These are phyloP conservation scores for Tylopilus sp. DNA, from an alignment of 1,284 basidiomycete genomes.

Conservation along the genomic window DNA sequence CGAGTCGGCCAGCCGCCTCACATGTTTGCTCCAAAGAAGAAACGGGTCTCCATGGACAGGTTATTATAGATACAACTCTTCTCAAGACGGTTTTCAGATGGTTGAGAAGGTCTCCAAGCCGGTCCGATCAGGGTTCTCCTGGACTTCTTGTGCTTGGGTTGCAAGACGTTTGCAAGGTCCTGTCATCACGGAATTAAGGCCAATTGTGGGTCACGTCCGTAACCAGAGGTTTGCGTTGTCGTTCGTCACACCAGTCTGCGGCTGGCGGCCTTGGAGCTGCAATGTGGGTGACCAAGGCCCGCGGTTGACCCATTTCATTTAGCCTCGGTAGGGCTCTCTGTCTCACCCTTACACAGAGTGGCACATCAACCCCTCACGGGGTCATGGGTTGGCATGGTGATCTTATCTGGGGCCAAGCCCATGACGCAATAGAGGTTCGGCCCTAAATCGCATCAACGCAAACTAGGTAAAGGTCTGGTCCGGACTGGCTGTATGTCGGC, in stretches of 20 bases:
- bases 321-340: no score
- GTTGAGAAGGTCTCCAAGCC: not conserved
- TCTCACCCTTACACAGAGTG: not conserved
- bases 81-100: not conserved
- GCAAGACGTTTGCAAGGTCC: no score
- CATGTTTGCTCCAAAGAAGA: not conserved
- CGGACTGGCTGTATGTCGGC: not conserved
- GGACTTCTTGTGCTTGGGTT: not conserved
- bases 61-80: not conserved
- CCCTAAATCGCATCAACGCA: not conserved
- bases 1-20: not conserved
- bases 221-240: no score
- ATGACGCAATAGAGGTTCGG: not conserved
- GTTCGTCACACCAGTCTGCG: not conserved
- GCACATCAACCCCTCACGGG: not conserved
- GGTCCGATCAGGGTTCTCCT: not conserved
- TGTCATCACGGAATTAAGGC: no score
- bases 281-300: not conserved
- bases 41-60: not conserved
- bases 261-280: not conserved
- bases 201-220: no score
- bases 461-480: no score
- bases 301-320: not conserved
- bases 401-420: not conserved
- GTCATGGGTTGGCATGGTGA: conserved; percentile 8